Conservation (phyloP, 495 filamentous ascomycete species). For the Penicillium waksmanii region DNA sequence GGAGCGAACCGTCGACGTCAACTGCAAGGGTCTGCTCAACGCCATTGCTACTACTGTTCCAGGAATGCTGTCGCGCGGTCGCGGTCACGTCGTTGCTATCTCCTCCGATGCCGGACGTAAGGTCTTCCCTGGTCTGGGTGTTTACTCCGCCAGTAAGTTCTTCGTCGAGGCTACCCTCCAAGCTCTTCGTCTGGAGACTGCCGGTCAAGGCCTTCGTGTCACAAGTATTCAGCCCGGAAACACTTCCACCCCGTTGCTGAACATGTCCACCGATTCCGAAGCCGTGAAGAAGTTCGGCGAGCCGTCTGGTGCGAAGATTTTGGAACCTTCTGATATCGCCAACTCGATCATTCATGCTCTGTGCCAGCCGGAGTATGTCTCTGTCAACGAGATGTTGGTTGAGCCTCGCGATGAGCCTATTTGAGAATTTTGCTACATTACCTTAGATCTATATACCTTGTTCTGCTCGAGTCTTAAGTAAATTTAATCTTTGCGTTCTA, state of each 20-base stretch:
- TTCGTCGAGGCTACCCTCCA: slow-evolving; percentile 74
- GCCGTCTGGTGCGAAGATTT: slow-evolving; percentile 65
- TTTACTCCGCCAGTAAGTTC: slow-evolving; percentile 75
- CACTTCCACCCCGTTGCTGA: slow-evolving; percentile 63
- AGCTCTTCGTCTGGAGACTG: slow-evolving; percentile 66
- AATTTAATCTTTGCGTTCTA: not conserved
- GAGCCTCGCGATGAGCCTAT: slow-evolving; percentile 74
- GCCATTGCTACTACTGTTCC: slow-evolving; percentile 62
- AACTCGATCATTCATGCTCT: slow-evolving; percentile 66
- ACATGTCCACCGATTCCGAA: slow-evolving; percentile 67
- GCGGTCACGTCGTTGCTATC: slow-evolving; percentile 68
- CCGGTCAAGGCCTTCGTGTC: slow-evolving; percentile 63
- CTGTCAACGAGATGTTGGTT: slow-evolving; percentile 72
- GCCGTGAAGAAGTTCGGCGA: slow-evolving; percentile 72
- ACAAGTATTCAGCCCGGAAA: slow-evolving; percentile 71
- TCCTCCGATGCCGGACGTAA: slow-evolving; percentile 72
- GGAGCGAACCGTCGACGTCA: slow-evolving; percentile 72
- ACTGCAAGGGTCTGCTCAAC: slow-evolving; percentile 73
- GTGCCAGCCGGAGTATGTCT: slow-evolving; percentile 65
- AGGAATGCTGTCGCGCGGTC: slow-evolving; percentile 62
- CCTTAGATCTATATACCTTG: not conserved
- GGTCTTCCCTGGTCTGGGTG: slow-evolving; percentile 71
- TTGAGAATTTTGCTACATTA: slow-evolving; percentile 27
- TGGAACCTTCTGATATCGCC: slow-evolving; percentile 66
- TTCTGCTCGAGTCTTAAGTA: not conserved